phyloP scores from a whole-genome alignment of 192 early-diverging fungal species.

The Gaertneriomyces semiglobifer region DNA sequence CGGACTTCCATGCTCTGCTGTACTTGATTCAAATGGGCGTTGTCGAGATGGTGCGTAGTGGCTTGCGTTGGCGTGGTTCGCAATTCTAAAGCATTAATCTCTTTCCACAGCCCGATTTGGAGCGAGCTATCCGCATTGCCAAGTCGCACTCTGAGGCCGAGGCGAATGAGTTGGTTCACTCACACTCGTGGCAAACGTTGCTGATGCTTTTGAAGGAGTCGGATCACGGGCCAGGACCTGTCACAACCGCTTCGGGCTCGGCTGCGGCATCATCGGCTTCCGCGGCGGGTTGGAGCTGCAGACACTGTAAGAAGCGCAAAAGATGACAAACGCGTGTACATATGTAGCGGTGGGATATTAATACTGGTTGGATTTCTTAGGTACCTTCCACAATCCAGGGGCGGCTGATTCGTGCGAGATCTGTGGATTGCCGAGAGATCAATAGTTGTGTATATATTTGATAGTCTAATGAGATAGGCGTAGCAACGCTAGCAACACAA shows the following conservation, averaged over 20 bases:
- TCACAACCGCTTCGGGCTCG: not conserved
- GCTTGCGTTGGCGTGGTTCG: not conserved
- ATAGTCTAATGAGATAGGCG: no score
- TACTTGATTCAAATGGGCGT: slow-evolving; percentile 65
- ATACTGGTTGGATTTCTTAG: no score
- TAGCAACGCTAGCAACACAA: no score
- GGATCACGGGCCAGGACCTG: not conserved
- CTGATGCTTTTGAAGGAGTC: slow-evolving; percentile 52
- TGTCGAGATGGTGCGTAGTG: slow-evolving; percentile 47
- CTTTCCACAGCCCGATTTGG: slow-evolving; percentile 31
- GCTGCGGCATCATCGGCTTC: slow-evolving; percentile 8
- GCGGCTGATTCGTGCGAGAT: slow-evolving; percentile 70
- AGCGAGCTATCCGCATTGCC: slow-evolving; percentile 20
- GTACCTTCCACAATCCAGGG: slow-evolving; percentile 72
- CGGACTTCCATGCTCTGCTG: slow-evolving; percentile 85
- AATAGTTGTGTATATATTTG: no score
- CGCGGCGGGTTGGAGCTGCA: slow-evolving; percentile 40
- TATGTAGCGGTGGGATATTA: slow-evolving; percentile 41
- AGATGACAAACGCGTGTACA: slow-evolving; percentile 56
- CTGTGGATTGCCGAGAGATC: slow-evolving; percentile 66
- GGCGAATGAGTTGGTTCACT: slow-evolving; percentile 54
- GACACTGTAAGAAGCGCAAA: slow-evolving; percentile 15
- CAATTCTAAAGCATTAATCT: not conserved
- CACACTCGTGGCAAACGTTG: slow-evolving; percentile 69
- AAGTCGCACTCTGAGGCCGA: slow-evolving; percentile 18